Evolutionary conservation across 768 basidiomycete genomes (phyloP).

Genomic region (Cytidiella melzeri): DNA sequence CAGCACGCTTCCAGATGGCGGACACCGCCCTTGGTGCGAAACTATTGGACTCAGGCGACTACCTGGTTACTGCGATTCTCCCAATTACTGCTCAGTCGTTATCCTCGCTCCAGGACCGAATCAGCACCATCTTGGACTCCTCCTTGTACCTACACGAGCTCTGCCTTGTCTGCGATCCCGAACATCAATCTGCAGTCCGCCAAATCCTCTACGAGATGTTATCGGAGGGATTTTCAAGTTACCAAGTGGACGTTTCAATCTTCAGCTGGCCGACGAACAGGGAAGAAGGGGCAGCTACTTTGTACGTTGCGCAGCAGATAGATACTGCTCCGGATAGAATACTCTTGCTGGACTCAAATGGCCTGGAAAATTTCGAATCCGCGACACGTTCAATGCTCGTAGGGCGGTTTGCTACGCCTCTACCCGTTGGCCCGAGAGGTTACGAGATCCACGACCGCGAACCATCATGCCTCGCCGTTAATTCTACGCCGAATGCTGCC

Average conservation of each 20-base stretch:
- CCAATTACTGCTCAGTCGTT: neutral
- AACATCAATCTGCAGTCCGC: conserved; percentile 30
- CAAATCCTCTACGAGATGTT: conserved; percentile 30
- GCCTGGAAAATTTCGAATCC: conserved; percentile 30
- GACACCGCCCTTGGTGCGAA: neutral
- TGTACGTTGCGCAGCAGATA: conserved; percentile 34
- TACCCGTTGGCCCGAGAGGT: conserved; percentile 12
- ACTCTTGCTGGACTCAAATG: conserved; percentile 45
- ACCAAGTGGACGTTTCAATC: conserved; percentile 38
- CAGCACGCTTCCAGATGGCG: too few species aligned
- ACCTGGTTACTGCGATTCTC: neutral
- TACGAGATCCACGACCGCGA: conserved; percentile 2
- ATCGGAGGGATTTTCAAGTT: conserved; percentile 22
- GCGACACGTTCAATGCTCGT: conserved; percentile 35
- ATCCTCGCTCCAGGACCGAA: neutral
- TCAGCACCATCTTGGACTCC: conserved; percentile 30
- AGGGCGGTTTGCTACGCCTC: conserved; percentile 33
- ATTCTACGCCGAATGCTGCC: conserved; percentile 31
- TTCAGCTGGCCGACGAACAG: conserved; percentile 23
- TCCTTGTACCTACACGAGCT: conserved; percentile 37
- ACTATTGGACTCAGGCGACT: neutral
- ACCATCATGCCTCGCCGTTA: conserved; percentile 21
- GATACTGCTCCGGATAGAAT: conserved; percentile 38
- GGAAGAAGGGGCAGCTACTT: conserved; percentile 20
- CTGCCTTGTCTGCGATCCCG: conserved; percentile 39